Base-by-base conservation (phyloP, 192 early-diverging fungal species). In the Coemansia umbellata region DNA sequence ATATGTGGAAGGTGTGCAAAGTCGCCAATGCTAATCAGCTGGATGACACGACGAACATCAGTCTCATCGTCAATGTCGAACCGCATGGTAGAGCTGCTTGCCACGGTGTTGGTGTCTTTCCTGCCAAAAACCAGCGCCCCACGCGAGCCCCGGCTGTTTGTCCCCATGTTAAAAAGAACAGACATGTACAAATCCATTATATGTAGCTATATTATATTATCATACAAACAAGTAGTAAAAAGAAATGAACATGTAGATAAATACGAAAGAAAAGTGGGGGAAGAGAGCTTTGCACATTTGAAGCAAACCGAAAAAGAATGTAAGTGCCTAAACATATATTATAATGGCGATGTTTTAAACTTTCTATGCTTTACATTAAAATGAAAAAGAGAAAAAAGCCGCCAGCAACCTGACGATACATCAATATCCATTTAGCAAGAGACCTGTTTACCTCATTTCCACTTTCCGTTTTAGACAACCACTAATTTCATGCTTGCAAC, bases 161-260 rank as follows among this genome's bases (percentile, higher is more conserved):
- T 43, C 8, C 24, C 23, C 62, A 64, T 56, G 43, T 56, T 64
- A 21, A 56, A 43, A 14, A 64, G 48, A 11, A 31, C 54, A 9
- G 62, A 51, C 54, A 57, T 64, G 62, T 64, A 57, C 31, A 51
- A 15, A 23, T 64, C 62, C 62, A 64, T 62, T 4, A 35, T n/a
- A n/a, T n/a, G n/a, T n/a, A n/a, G n/a, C n/a, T n/a, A n/a, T n/a
- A n/a, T n/a, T n/a, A n/a, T n/a, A n/a, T n/a, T n/a, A n/a, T n/a
- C n/a, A n/a, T n/a, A n/a, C n/a, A n/a, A n/a, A n/a, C n/a, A n/a
- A n/a, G n/a, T n/a, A n/a, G n/a, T n/a, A n/a, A n/a, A n/a, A n/a
- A n/a, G n/a, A n/a, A n/a, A n/a, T n/a, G n/a, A n/a, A n/a, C n/a
- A n/a, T n/a, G n/a, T n/a, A n/a, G n/a, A n/a, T n/a, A n/a, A n/a